Conservation (phyloP, 1,139 yeast species). For the Pichia sp. region DNA sequence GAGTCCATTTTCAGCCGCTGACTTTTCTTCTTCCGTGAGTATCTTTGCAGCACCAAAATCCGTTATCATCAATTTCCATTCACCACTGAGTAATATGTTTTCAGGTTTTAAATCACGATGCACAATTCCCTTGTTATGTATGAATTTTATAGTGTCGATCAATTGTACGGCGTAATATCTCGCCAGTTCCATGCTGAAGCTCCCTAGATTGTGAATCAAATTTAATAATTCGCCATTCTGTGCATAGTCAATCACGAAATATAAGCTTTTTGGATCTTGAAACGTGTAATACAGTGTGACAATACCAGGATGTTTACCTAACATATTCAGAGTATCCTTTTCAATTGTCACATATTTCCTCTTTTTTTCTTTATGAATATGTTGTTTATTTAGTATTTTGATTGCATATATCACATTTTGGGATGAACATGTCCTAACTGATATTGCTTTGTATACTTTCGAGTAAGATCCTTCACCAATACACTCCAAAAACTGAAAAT, state of each 20-base stretch:
- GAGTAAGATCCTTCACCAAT: conserved; percentile 97
- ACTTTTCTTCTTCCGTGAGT: conserved; percentile 17
- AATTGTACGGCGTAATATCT: conserved; percentile 62
- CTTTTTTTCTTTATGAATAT: conserved; percentile 89
- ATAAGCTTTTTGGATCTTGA: conserved; percentile 81
- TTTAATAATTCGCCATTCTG: conserved; percentile 86
- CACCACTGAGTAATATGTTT: conserved; percentile 57
- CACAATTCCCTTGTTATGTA: conserved; percentile 71
- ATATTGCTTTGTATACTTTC: conserved; percentile 83
- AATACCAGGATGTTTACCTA: conserved; percentile 82
- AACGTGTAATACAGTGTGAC: conserved; percentile 87
- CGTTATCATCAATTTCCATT: conserved; percentile 62
- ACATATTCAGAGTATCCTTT: conserved; percentile 79
- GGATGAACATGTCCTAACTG: conserved; percentile 28
- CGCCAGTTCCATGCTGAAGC: conserved; percentile 71
- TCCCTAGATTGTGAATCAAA: conserved; percentile 67
- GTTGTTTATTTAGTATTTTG: conserved; percentile 85
- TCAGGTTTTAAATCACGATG: conserved; percentile 79
- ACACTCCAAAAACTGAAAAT: conserved; percentile 78
- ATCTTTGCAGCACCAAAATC: conserved; percentile 78
- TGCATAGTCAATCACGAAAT: conserved; percentile 90
- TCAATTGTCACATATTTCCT: conserved; percentile 95
- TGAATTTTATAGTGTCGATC: conserved; percentile 55
- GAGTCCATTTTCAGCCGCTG: neutral
- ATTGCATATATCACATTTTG: conserved; percentile 79